phyloP scores from a whole-genome alignment of 805 yeast species.

The Hagleromyces aurorensis region DNA sequence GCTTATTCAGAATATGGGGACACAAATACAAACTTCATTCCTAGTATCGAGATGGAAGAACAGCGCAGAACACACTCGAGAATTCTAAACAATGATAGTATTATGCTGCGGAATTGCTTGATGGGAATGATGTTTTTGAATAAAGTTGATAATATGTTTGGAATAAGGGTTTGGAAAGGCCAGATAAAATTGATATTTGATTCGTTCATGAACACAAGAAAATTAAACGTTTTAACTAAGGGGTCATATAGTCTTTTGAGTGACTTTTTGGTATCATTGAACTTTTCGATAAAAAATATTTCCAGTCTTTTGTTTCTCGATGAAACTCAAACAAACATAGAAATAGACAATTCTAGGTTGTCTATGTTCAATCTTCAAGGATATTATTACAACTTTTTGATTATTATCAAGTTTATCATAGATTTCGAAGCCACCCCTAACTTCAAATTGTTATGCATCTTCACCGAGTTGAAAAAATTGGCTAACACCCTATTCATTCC shows the following conservation, averaged over 20 bases:
- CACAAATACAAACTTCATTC: too few relatives aligned
- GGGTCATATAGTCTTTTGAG: conserved; percentile 25
- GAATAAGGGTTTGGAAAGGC: conserved; percentile 22
- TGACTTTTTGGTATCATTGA: conserved; percentile 27
- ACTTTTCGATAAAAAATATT: conserved; percentile 29
- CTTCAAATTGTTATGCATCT: conserved; percentile 27
- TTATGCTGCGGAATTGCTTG: conserved; percentile 23
- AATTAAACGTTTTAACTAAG: conserved; percentile 18
- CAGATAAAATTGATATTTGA: conserved; percentile 17
- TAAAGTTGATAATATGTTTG: conserved; percentile 17
- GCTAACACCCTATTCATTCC: conserved; percentile 24
- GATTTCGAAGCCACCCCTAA: conserved; percentile 31
- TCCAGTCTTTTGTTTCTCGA: conserved; percentile 16
- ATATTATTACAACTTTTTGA: conserved; percentile 25
- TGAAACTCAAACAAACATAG: conserved; percentile 10
- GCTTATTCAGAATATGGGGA: too few relatives aligned
- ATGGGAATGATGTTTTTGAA: conserved; percentile 26
- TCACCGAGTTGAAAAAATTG: conserved; percentile 25
- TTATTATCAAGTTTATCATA: conserved; percentile 24
- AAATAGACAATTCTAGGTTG: conserved; percentile 15
- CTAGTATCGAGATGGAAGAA: background rate
- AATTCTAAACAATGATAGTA: conserved; percentile 17
- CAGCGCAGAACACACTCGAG: conserved; percentile 1
- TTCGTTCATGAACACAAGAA: conserved; percentile 17
- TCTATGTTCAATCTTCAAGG: conserved; percentile 28